phyloP scores from a whole-genome alignment of 106 monocot genomes.

The Dendrobium catenatum region DNA sequence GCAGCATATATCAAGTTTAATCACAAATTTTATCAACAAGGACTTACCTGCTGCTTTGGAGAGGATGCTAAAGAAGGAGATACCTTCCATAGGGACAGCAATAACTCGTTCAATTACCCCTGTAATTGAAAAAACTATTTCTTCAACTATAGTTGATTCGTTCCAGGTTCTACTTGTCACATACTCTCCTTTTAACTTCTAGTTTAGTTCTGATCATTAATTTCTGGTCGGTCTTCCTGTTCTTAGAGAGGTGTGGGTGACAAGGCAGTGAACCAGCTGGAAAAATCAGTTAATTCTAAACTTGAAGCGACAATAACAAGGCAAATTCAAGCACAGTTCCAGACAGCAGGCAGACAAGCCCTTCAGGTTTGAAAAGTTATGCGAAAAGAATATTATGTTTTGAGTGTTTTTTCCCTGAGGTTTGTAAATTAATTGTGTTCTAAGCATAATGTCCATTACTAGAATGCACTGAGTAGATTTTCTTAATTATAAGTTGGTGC shows the following conservation, averaged over 20 bases:
- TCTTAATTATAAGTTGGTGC: neutral
- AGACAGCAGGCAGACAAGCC: slow-evolving; percentile 81
- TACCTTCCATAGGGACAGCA: slow-evolving; percentile 44
- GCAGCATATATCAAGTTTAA: slow-evolving; percentile 60
- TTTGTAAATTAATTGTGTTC: neutral
- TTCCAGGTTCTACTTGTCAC: slow-evolving; percentile 54
- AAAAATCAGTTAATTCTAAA: slow-evolving; percentile 81
- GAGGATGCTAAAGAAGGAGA: slow-evolving; percentile 76
- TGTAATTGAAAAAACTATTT: slow-evolving; percentile 64
- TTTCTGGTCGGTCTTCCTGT: neutral
- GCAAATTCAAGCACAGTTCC: slow-evolving; percentile 92
- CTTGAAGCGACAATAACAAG: slow-evolving; percentile 68
- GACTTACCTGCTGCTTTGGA: slow-evolving; percentile 69
- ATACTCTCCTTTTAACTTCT: neutral
- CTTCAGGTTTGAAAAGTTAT: slow-evolving; percentile 54
- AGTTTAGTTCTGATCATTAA: neutral
- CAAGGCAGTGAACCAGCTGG: slow-evolving; percentile 77
- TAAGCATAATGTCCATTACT: neutral
- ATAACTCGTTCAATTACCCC: slow-evolving; percentile 64
- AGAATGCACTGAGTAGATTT: neutral
- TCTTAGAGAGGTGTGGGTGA: slow-evolving; percentile 80
- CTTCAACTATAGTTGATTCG: slow-evolving; percentile 69
- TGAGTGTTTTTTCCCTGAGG: neutral
- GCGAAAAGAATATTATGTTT: neutral
- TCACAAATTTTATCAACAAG: slow-evolving; percentile 72